These are phyloP conservation scores for Coniophora puteana DNA, from an alignment of 1,284 basidiomycete genomes.

Conservation along the genomic window DNA sequence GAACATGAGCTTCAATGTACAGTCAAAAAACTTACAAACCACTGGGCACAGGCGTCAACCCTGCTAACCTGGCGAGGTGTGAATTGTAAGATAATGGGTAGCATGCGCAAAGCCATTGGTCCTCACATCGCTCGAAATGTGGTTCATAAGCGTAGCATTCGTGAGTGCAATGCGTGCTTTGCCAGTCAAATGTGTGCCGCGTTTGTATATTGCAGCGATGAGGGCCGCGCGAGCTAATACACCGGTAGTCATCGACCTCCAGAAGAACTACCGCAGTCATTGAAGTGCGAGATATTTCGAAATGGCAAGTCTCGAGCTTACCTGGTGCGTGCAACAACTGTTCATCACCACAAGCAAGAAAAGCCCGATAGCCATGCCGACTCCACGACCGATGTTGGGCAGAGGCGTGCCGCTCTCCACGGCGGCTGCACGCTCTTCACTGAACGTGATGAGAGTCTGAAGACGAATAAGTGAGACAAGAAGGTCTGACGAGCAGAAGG, in stretches of 20 bases:
- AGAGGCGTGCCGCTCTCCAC: constrained; percentile 26
- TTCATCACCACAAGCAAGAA: constrained; percentile 59
- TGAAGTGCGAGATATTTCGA: background rate
- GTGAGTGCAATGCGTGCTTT: constrained; percentile 61
- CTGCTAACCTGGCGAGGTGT: constrained; percentile 41
- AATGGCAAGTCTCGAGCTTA: constrained; percentile 17
- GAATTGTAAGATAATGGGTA: background rate
- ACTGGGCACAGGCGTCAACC: constrained; percentile 57
- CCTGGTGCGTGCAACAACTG: constrained; percentile 62
- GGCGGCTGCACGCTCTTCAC: constrained; percentile 42
- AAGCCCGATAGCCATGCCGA: constrained; percentile 71
- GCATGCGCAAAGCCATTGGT: constrained; percentile 7
- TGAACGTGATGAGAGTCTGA: constrained; percentile 66
- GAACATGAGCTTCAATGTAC: constrained; percentile 5
- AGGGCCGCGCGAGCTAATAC: constrained; percentile 70
- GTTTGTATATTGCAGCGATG: constrained; percentile 73
- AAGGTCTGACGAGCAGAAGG: constrained; percentile 54
- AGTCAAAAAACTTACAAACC: constrained; percentile 74
- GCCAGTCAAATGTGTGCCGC: constrained; percentile 62
- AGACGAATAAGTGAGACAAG: background rate
- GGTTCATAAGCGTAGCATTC: constrained; percentile 71
- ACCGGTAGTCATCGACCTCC: constrained; percentile 70
- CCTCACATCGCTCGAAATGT: constrained; percentile 70
- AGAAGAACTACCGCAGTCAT: constrained; percentile 57
- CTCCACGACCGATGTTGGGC: constrained; percentile 59